These are phyloP conservation scores for Acrocalymma vagum DNA, from an alignment of 2,329 filamentous ascomycete species.

Conservation along the genomic window DNA sequence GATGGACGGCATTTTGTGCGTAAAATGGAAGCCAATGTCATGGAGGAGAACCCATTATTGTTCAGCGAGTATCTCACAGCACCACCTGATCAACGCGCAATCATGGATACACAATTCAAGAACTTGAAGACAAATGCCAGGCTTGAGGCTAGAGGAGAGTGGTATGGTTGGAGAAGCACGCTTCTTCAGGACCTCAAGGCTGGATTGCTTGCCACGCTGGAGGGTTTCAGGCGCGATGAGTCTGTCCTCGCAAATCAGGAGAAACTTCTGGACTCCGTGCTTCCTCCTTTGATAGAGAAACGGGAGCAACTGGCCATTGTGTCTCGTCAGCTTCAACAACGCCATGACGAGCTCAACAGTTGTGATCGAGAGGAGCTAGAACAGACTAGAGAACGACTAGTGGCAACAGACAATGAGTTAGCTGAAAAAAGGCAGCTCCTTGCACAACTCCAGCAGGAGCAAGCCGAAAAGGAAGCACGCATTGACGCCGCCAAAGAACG, in stretches of 20 bases:
- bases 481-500: conserved; percentile 70
- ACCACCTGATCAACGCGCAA: conserved; percentile 78
- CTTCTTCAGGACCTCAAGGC: conserved; percentile 83
- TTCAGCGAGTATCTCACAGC: conserved; percentile 93
- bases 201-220: conserved; percentile 76
- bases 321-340: conserved; percentile 71
- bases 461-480: conserved; percentile 71
- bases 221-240: conserved; percentile 80
- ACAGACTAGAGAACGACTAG: conserved; percentile 74
- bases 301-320: conserved; percentile 71
- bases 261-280: conserved; percentile 69
- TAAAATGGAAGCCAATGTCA: conserved; percentile 88
- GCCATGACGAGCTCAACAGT: conserved; percentile 77
- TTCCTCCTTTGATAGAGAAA: conserved; percentile 71
- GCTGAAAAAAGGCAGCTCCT: conserved; percentile 74
- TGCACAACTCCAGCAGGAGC: conserved; percentile 70
- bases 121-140: conserved; percentile 95
- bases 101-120: conserved; percentile 97
- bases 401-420: conserved; percentile 71
- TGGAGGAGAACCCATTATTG: conserved; percentile 87
- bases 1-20: conserved; percentile 90
- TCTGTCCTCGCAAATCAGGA: conserved; percentile 73
- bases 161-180: conserved; percentile 98
- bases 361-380: conserved; percentile 84
- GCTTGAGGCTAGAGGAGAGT: conserved; percentile 91